These are phyloP conservation scores for Lecanoromycetidae sp. DNA, from an alignment of 2,329 filamentous ascomycete species.

Conservation along the genomic window DNA sequence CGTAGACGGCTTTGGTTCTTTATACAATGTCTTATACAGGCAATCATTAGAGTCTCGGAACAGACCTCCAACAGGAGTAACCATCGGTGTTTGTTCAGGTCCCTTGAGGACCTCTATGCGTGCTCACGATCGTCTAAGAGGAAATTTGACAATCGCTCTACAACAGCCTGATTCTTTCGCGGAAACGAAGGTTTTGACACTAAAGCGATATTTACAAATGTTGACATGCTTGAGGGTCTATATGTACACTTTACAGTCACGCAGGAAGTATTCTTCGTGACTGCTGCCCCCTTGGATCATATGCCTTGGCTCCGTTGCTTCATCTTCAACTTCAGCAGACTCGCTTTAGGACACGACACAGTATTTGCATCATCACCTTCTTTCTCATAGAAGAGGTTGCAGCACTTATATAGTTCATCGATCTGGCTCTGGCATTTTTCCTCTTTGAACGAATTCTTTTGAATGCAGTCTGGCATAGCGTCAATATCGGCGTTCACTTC, in stretches of 20 bases:
- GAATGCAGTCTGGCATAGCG: conserved; percentile 79
- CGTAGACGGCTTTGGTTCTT: conserved; percentile 34
- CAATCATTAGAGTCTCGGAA: conserved; percentile 99
- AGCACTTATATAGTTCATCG: conserved; percentile 85
- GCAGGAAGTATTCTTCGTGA: neutral
- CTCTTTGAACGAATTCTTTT: conserved; percentile 75
- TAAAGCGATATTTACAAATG: conserved; percentile 24
- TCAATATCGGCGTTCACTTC: no score
- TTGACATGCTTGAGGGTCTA: neutral
- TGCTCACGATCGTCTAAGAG: conserved; percentile 97
- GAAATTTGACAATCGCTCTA: conserved; percentile 57
- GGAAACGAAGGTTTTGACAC: conserved; percentile 44
- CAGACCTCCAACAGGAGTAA: conserved; percentile 43
- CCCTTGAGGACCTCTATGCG: conserved; percentile 68
- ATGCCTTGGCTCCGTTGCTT: conserved; percentile 51
- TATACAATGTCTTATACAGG: conserved; percentile 52
- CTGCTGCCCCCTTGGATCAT: neutral
- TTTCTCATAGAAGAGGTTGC: conserved; percentile 71
- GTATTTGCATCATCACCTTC: conserved; percentile 65
- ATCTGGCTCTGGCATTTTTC: conserved; percentile 66
- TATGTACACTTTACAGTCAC: neutral
- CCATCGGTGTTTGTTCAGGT: conserved; percentile 86
- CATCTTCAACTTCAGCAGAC: conserved; percentile 70
- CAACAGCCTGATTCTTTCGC: conserved; percentile 50
- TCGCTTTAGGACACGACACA: conserved; percentile 74